These are phyloP conservation scores for Camellia oleifera DNA, from an alignment of 179 eudicot genomes.

Conservation along the genomic window DNA sequence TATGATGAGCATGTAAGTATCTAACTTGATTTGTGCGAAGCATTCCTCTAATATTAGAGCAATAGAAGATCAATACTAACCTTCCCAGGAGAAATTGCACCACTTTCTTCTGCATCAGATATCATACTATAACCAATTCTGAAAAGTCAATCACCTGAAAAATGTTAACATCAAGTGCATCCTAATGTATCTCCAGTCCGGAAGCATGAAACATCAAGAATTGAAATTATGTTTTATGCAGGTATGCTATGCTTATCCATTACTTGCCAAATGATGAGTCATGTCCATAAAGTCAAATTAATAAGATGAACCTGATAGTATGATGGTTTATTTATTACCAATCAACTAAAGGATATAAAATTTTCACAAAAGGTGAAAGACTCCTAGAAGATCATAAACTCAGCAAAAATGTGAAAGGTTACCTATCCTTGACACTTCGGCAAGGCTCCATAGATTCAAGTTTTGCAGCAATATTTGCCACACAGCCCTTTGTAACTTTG, in stretches of 20 bases:
- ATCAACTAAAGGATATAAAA: background rate
- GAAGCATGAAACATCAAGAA: background rate
- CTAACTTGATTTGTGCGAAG: background rate
- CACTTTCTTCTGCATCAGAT: conserved; percentile 64
- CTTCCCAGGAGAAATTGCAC: conserved; percentile 63
- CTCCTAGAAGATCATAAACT: background rate
- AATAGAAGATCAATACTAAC: conserved; percentile 29
- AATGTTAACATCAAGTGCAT: background rate
- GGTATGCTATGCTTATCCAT: background rate
- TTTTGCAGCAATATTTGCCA: conserved; percentile 69
- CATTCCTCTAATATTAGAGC: background rate
- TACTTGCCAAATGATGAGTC: background rate
- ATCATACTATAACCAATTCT: conserved; percentile 69
- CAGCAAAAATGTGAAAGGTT: conserved; percentile 10
- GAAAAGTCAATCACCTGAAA: conserved; percentile 22
- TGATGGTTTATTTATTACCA: background rate
- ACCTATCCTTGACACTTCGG: conserved; percentile 77
- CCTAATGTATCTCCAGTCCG: background rate
- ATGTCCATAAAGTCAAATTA: background rate
- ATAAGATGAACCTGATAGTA: background rate
- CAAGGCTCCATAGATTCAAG: conserved; percentile 80
- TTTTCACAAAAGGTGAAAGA: background rate
- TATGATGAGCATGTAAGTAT: conserved; percentile 5
- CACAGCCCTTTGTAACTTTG: conserved; percentile 58
- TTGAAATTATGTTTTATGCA: background rate